Evolutionary conservation across 192 early-diverging fungal species (phyloP).

Genomic region (Backusella psychrophila): DNA sequence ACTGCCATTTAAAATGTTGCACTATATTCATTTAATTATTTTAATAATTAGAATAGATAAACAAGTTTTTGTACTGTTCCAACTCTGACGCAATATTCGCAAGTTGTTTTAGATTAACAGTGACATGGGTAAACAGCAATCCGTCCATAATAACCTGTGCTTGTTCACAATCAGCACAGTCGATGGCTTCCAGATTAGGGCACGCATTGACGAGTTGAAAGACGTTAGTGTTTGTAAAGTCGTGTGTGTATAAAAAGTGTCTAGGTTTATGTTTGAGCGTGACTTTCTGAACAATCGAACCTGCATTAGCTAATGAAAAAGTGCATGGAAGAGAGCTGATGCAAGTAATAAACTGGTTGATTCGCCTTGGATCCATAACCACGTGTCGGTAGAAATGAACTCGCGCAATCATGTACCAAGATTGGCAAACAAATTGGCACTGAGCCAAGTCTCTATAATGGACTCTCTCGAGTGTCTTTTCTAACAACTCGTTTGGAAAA

Average conservation of each 20-base stretch:
- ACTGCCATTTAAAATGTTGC: no score
- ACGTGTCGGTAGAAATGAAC: not conserved
- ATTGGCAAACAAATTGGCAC: not conserved
- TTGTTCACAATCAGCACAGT: not conserved
- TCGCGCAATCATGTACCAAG: not conserved
- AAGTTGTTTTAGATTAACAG: not conserved
- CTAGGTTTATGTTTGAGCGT: not conserved
- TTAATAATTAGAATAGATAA: no score
- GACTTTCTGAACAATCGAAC: not conserved
- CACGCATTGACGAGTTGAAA: not conserved
- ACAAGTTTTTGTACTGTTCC: slow-evolving; percentile 7
- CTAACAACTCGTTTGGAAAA: not conserved
- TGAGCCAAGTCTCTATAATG: not conserved
- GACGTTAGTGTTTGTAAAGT: not conserved
- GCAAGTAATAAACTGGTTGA: not conserved
- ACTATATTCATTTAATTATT: no score
- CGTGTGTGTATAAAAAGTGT: not conserved
- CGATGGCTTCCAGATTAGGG: not conserved
- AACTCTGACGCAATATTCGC: not conserved
- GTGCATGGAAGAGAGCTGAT: not conserved
- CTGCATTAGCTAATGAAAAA: not conserved
- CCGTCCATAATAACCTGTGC: not conserved
- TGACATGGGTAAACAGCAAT: not conserved
- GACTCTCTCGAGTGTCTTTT: not conserved
- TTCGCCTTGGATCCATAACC: not conserved